These are phyloP conservation scores for Penicillium taxi DNA, from an alignment of 495 filamentous ascomycete genomes.

Conservation along the genomic window DNA sequence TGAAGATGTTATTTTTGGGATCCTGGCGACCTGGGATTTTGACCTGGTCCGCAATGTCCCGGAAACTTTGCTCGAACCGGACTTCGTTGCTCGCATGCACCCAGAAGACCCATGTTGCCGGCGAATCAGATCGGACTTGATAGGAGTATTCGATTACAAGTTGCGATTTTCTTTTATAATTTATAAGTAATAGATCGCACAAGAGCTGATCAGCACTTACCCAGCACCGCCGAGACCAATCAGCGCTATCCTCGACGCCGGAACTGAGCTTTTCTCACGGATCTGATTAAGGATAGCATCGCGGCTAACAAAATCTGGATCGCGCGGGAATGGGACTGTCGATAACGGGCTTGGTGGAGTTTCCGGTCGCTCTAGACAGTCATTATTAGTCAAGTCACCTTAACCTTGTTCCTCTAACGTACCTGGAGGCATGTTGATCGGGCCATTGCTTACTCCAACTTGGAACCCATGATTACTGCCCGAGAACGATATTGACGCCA, in stretches of 20 bases:
- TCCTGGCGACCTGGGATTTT: slow-evolving; percentile 27
- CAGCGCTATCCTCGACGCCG: slow-evolving; percentile 19
- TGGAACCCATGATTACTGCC: no score
- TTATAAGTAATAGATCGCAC: neutral
- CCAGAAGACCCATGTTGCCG: slow-evolving; percentile 44
- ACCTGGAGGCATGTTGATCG: no score
- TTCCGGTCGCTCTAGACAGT: slow-evolving; percentile 11
- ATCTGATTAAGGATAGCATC: slow-evolving; percentile 15
- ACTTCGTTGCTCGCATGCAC: slow-evolving; percentile 30
- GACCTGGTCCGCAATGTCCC: slow-evolving; percentile 18
- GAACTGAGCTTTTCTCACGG: slow-evolving; percentile 12
- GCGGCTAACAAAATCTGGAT: slow-evolving; percentile 27
- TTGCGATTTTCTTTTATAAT: slow-evolving; percentile 26
- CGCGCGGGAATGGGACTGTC: slow-evolving; percentile 23
- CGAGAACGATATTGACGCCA: no score
- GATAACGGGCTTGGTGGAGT: slow-evolving; percentile 10
- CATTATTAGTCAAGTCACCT: no score
- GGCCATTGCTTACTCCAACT: no score
- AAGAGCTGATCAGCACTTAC: neutral
- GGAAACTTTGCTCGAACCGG: slow-evolving; percentile 32
- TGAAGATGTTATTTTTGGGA: slow-evolving; percentile 31
- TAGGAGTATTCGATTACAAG: slow-evolving; percentile 35
- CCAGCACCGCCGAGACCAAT: slow-evolving; percentile 12
- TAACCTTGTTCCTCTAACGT: no score
- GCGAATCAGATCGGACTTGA: slow-evolving; percentile 22